phyloP scores from a whole-genome alignment of 371 early-diverging fungal genomes.

The Apophysomyces sp. region DNA sequence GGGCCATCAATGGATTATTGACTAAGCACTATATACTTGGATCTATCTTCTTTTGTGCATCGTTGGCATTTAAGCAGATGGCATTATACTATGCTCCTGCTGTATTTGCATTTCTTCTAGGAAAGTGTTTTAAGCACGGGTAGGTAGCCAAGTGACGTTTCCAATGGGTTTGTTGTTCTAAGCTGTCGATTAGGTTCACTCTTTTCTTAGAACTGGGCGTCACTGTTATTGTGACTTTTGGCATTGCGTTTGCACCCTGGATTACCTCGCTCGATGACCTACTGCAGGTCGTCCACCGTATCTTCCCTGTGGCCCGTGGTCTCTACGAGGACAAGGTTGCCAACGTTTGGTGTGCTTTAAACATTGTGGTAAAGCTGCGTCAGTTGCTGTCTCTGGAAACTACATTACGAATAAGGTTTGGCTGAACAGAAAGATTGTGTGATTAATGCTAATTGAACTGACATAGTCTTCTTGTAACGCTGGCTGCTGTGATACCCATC shows the following conservation, averaged over 20 bases:
- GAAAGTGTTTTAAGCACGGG: conserved; percentile 62
- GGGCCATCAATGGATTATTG: conserved; percentile 70
- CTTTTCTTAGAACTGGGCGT: conserved; percentile 77
- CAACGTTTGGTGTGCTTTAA: conserved; percentile 94
- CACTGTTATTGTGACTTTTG: conserved; percentile 73
- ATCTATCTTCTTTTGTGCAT: conserved; percentile 74
- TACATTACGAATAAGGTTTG: conserved; percentile 72
- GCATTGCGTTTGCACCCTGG: conserved; percentile 71
- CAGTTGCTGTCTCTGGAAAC: conserved; percentile 56
- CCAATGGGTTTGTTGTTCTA: not conserved
- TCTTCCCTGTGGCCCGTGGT: conserved; percentile 94
- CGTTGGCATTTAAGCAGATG: conserved; percentile 95
- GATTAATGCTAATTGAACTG: not conserved
- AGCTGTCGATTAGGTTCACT: conserved; percentile 20
- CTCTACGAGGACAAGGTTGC: conserved; percentile 98
- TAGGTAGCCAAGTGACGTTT: conserved; percentile 16
- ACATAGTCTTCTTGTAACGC: conserved; percentile 66
- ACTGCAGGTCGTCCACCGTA: conserved; percentile 75
- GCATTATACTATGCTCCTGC: conserved; percentile 91
- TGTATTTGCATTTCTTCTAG: conserved; percentile 85
- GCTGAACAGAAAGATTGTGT: not conserved
- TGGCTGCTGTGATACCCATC: conserved; percentile 69
- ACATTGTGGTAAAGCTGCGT: conserved; percentile 80
- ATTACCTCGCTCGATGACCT: conserved; percentile 59
- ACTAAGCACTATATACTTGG: conserved; percentile 65